Percentiles rank a stretch among this genome's conserved stretches.
Conservation (phyloP, 2,329 filamentous ascomycete species). For the Trichophyton simii region DNA sequence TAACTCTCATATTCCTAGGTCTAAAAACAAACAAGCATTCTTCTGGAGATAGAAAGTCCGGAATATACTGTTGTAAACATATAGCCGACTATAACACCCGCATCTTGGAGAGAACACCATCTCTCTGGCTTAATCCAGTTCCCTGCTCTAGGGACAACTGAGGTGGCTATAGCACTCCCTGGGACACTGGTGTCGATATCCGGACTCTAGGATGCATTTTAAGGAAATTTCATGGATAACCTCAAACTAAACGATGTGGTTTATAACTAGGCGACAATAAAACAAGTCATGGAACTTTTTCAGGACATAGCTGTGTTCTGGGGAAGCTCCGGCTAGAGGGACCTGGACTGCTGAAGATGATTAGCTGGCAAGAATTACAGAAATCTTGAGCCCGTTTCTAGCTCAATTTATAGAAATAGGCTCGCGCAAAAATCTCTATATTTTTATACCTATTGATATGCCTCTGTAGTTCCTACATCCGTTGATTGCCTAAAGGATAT, state of each 20-base stretch:
- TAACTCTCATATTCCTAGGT: too few relatives aligned
- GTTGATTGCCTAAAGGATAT: conserved; percentile 19
- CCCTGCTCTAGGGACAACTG: conserved; percentile 15
- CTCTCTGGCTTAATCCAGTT: conserved; percentile 16
- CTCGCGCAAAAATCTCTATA: conserved; percentile 13
- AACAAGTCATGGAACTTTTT: conserved; percentile 16
- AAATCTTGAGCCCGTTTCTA: conserved; percentile 18
- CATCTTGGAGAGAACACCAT: conserved; percentile 14
- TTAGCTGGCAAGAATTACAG: conserved; percentile 17
- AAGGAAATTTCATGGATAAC: conserved; percentile 10
- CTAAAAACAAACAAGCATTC: too few relatives aligned
- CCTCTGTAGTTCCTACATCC: conserved; percentile 18
- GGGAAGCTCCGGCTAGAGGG: conserved; percentile 10
- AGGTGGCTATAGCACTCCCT: conserved; percentile 19
- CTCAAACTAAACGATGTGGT: not conserved
- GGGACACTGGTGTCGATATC: conserved; percentile 19
- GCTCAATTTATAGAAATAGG: conserved; percentile 14
- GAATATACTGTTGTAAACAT: not conserved
- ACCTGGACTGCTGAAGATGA: conserved; percentile 20
- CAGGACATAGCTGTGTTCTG: conserved; percentile 20
- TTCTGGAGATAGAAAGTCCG: too few relatives aligned
- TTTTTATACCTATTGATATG: conserved; percentile 19
- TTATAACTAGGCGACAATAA: not conserved
- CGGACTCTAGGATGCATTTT: conserved; percentile 22
- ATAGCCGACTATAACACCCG: conserved; percentile 8